Base-by-base conservation (phyloP, 1,139 yeast genomes). In the Candida smagusa region DNA sequence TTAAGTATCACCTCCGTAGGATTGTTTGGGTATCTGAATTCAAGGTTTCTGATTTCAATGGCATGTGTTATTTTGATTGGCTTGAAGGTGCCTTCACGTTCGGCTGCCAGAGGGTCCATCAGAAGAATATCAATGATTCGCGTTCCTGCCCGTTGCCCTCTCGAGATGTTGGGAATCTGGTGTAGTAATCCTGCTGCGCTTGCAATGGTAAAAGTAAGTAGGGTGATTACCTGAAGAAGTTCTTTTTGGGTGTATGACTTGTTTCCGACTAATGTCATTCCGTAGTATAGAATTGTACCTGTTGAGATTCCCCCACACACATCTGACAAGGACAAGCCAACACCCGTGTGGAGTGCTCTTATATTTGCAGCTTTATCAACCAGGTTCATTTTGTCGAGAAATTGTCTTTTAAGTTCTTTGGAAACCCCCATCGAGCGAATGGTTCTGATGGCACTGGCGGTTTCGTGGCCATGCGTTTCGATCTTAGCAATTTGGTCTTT, bases 101-200 rank as follows among this genome's bases (percentile, higher is more conserved):
- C 75, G 11, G 53, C 47, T 4, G 53, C 42, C 28, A 72, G 58
- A 4, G 63, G 53, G 3, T 51, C 43, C 30, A 66, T 46, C 4
- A 64, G 60, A 26, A 80, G 47, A 1, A 84, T 57, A 25, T 67
- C 64, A 36, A 72, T 62, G 3, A 83, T 59, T 47, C 75, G 71
- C 3, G 77, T 73, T 0, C 82, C 87, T 7, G 85, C 86, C 49
- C 89, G 65, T 55, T 81, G 81, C 1, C 95, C 96, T 43, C 89
- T 74, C 13, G 84, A 74, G 9, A 89, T 73, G 44, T 83, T 86
- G 0, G 97, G 96, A 19, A 90, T 63, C 40, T 81, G 79, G 19
- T 72, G 61, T 34, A 88, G 60, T 23, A 86, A 55, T 12, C 72
- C 65, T 2, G 81, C 74, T 11, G 92, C 77, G 12, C 81, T 77